These are phyloP conservation scores for Globisporangium apiculatum DNA, from an alignment of 352 stramenopile species.

Conservation along the genomic window DNA sequence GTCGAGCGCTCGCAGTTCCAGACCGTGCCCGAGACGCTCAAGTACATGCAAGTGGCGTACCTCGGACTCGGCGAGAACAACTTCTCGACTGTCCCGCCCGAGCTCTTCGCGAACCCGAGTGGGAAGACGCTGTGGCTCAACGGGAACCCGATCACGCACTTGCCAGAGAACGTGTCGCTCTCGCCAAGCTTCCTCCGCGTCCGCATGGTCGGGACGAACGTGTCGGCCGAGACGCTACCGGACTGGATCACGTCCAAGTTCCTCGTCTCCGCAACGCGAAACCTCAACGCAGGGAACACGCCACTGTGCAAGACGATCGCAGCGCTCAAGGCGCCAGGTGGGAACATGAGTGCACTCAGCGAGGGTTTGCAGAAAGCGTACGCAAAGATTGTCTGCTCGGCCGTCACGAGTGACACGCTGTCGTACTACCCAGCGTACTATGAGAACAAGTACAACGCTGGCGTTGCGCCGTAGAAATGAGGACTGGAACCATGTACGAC, in stretches of 20 bases:
- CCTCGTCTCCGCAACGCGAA: not conserved
- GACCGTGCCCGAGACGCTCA: slow-evolving; percentile 1
- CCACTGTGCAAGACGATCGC: slow-evolving; percentile 4
- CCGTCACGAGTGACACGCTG: not conserved
- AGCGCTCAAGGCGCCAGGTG: not conserved
- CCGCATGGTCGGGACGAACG: slow-evolving; percentile 1
- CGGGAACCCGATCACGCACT: slow-evolving; percentile 7
- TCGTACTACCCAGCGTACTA: slow-evolving; percentile 9
- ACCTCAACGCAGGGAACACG: not conserved
- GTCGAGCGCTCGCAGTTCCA: slow-evolving; percentile 4
- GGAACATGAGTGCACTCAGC: not conserved
- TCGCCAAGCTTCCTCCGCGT: not conserved
- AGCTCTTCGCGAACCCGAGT: slow-evolving; percentile 8
- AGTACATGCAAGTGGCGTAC: slow-evolving; percentile 6
- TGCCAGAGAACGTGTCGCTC: not conserved
- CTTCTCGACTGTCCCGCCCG: slow-evolving; percentile 1
- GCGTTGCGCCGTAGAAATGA: not conserved
- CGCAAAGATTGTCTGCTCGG: slow-evolving; percentile 1
- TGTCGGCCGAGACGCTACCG: slow-evolving; percentile 4
- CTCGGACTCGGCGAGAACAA: slow-evolving; percentile 6
- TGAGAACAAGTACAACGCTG: slow-evolving; percentile 9
- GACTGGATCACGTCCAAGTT: not conserved
- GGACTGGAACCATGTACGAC: no score
- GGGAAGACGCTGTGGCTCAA: slow-evolving; percentile 10
- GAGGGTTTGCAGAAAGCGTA: not conserved